Percentiles rank a stretch among this genome's conserved stretches.
phyloP scores from a whole-genome alignment of 768 basidiomycete species.

The Hortiboletus flavorubellus region DNA sequence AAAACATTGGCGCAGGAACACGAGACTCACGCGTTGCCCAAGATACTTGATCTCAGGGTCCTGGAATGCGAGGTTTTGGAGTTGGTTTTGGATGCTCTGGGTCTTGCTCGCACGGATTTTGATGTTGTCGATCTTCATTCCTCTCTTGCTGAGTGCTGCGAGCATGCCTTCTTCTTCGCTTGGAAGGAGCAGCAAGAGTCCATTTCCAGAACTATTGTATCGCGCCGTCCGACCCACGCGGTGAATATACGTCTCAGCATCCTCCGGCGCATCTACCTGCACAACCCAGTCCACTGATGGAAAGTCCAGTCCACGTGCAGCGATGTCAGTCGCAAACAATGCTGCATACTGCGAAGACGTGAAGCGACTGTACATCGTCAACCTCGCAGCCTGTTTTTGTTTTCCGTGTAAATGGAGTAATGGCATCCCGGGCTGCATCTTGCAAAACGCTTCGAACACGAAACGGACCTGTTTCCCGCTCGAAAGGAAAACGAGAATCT shows the following conservation, averaged over 20 bases:
- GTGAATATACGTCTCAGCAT: constrained; percentile 97
- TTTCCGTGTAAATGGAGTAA: constrained; percentile 95
- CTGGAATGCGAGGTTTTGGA: constrained; percentile 91
- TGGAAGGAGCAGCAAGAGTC: constrained; percentile 76
- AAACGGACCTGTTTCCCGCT: constrained; percentile 97
- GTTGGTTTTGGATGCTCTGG: constrained; percentile 76
- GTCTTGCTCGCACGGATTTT: constrained; percentile 89
- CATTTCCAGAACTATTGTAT: constrained; percentile 88
- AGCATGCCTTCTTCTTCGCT: constrained; percentile 94
- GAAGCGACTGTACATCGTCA: constrained; percentile 83
- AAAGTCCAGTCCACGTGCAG: constrained; percentile 94
- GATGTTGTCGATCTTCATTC: constrained; percentile 69
- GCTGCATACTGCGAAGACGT: constrained; percentile 78
- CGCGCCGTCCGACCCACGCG: constrained; percentile 94
- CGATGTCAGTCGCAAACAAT: constrained; percentile 94
- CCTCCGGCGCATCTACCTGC: constrained; percentile 94
- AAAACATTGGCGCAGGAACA: background rate
- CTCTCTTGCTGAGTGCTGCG: constrained; percentile 64
- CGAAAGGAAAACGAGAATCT: constrained; percentile 91
- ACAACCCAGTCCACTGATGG: constrained; percentile 96
- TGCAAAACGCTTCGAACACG: constrained; percentile 92
- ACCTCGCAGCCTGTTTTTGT: constrained; percentile 88
- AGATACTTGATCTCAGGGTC: constrained; percentile 97
- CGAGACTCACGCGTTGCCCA: constrained; percentile 73
- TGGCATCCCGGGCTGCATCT: constrained; percentile 90